Evolutionary conservation across 2,329 filamentous ascomycete genomes (phyloP).

Genomic region (Helicocarpus griseus): DNA sequence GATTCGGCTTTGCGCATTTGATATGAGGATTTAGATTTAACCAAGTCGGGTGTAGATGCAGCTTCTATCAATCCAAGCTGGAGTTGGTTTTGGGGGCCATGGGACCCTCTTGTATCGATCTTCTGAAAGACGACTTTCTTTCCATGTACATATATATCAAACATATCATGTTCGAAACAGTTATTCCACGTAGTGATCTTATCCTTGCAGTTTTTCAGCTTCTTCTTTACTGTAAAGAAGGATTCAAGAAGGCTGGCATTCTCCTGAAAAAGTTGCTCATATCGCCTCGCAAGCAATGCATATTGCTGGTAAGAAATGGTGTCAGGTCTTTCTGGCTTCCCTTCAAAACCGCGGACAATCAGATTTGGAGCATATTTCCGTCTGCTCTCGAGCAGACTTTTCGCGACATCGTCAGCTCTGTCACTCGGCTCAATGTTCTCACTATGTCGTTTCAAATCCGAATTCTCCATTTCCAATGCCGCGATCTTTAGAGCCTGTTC

Average conservation of each 20-base stretch:
- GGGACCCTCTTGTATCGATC: constrained; percentile 2
- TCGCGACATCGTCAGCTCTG: not conserved
- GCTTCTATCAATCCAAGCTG: not conserved
- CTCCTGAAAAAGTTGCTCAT: constrained; percentile 25
- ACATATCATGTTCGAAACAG: constrained; percentile 21
- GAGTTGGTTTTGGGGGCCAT: not conserved
- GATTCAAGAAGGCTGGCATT: constrained; percentile 19
- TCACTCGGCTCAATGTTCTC: not conserved
- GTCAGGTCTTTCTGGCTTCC: constrained; percentile 1
- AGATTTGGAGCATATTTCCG: constrained; percentile 1
- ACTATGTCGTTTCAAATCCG: not conserved
- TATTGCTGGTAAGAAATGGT: constrained; percentile 12
- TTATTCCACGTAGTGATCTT: constrained; percentile 23
- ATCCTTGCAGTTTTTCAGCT: constrained; percentile 25
- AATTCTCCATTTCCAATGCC: constrained; percentile 3
- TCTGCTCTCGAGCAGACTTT: constrained; percentile 1
- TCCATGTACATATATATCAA: constrained; percentile 21
- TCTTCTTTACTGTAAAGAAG: constrained; percentile 20
- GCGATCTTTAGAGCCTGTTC: constrained; percentile 8
- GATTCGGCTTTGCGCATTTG: not conserved
- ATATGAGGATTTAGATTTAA: not conserved
- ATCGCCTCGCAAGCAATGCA: constrained; percentile 19
- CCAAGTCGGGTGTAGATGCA: not conserved
- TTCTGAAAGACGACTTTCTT: constrained; percentile 21
- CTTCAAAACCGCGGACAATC: not conserved